A percentile compares a stretch with the other conserved stretches of the same genome.
phyloP scores from a whole-genome alignment of 2,329 filamentous ascomycete genomes.

The Calonectria multiphialidica region DNA sequence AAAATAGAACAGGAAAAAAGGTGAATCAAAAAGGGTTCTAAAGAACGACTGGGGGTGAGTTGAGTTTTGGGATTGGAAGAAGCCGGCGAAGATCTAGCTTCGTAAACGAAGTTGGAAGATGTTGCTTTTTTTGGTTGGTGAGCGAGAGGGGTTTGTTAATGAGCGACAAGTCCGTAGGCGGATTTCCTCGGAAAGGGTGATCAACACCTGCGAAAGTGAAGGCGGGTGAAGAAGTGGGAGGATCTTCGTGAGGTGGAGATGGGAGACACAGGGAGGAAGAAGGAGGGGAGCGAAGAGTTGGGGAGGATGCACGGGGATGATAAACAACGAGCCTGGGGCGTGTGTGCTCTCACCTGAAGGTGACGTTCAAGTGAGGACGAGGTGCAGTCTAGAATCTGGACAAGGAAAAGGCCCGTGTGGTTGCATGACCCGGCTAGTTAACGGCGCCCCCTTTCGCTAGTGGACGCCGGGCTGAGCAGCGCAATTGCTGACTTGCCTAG shows the following conservation, averaged over 20 bases:
- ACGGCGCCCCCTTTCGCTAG: conserved; percentile 7
- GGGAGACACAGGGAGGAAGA: neutral
- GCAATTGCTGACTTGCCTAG: neutral
- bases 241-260: neutral
- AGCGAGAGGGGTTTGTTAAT: conserved; percentile 1
- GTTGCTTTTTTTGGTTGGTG: neutral
- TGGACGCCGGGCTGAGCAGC: no score
- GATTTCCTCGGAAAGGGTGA: conserved; percentile 4
- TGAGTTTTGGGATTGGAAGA: conserved; percentile 27
- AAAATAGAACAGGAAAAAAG: neutral
- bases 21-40: neutral
- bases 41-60: conserved; percentile 20
- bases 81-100: conserved; percentile 32
- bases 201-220: conserved; percentile 13
- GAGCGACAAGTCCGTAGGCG: conserved; percentile 8
- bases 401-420: neutral
- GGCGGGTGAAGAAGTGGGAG: neutral
- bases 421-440: neutral
- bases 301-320: conserved; percentile 1
- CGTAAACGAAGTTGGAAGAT: neutral
- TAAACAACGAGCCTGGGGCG: neutral
- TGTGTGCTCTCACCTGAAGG: conserved; percentile 4
- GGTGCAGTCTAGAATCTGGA: neutral
- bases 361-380: neutral
- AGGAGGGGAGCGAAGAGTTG: neutral